Conservation (phyloP, 768 basidiomycete genomes). For the Tricholoma saponaceum region DNA sequence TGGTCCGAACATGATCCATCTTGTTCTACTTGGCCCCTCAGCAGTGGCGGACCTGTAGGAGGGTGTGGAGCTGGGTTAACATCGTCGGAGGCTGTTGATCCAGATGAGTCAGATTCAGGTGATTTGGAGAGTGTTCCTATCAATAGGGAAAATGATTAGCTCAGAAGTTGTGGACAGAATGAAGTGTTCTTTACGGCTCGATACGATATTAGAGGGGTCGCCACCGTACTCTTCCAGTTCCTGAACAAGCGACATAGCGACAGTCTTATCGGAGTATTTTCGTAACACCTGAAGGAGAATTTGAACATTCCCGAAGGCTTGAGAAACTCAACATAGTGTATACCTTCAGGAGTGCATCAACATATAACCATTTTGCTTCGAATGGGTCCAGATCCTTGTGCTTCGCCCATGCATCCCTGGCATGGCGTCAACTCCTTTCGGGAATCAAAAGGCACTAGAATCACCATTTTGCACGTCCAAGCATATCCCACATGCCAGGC, state of each 20-base stretch:
- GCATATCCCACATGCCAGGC: conserved; percentile 87
- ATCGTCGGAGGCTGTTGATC: conserved; percentile 52
- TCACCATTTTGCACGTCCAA: conserved; percentile 91
- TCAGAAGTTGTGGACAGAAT: background rate
- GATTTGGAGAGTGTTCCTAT: conserved; percentile 47
- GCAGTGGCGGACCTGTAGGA: conserved; percentile 16
- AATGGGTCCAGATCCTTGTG: conserved; percentile 74
- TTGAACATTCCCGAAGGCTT: background rate
- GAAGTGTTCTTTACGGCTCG: conserved; percentile 49
- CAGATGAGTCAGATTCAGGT: conserved; percentile 58
- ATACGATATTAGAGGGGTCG: conserved; percentile 58
- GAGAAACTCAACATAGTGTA: conserved; percentile 4
- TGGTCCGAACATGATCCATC: conserved; percentile 38
- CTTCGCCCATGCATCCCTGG: conserved; percentile 94
- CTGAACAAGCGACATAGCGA: conserved; percentile 67
- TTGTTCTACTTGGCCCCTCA: conserved; percentile 27
- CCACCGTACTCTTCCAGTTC: conserved; percentile 78
- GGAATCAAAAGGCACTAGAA: conserved; percentile 13
- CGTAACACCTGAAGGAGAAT: conserved; percentile 57
- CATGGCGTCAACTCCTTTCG: conserved; percentile 3
- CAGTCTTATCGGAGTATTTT: conserved; percentile 80
- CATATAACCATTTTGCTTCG: conserved; percentile 88
- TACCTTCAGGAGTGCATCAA: conserved; percentile 83
- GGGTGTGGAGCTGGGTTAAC: conserved; percentile 13
- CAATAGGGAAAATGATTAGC: background rate